A percentile compares a stretch with the other conserved stretches of the same genome.
Evolutionary conservation across 345 rosid species (phyloP).

Genomic region (Erysimum cheiranthoides): DNA sequence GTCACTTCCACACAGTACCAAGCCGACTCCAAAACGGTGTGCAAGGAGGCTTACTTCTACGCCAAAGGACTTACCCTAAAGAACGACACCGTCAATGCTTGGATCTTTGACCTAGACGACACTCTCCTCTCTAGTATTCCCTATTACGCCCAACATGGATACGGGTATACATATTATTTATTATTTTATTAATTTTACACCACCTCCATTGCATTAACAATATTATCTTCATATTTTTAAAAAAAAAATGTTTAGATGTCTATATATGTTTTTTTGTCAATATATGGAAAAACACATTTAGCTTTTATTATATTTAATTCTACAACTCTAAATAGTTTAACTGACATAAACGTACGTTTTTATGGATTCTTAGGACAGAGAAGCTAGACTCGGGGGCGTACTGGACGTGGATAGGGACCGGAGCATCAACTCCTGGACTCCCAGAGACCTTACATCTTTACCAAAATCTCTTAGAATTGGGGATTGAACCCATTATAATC

Average conservation of each 20-base stretch:
- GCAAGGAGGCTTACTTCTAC: slow-evolving; percentile 49
- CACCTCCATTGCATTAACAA: not conserved
- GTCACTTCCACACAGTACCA: slow-evolving; percentile 45
- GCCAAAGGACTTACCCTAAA: slow-evolving; percentile 48
- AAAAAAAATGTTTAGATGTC: not conserved
- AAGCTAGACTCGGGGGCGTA: slow-evolving; percentile 13
- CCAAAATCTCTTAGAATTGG: slow-evolving; percentile 39
- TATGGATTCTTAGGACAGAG: slow-evolving; percentile 35
- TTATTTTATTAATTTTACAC: not conserved
- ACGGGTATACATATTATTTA: slow-evolving; percentile 48
- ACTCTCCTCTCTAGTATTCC: slow-evolving; percentile 68
- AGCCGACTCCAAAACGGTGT: slow-evolving; percentile 51
- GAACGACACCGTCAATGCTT: slow-evolving; percentile 57
- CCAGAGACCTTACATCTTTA: slow-evolving; percentile 48
- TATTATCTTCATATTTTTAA: not conserved
- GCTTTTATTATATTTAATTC: not conserved
- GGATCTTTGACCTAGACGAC: slow-evolving; percentile 73
- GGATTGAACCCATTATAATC: slow-evolving; percentile 50
- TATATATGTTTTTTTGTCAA: not conserved
- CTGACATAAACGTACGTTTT: not conserved
- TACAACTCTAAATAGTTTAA: not conserved
- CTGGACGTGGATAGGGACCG: slow-evolving; percentile 31
- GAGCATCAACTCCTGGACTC: slow-evolving; percentile 46
- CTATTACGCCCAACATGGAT: slow-evolving; percentile 54
- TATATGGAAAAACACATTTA: not conserved